phyloP scores from a whole-genome alignment of 106 monocot species.

The Dendrobium nobile region DNA sequence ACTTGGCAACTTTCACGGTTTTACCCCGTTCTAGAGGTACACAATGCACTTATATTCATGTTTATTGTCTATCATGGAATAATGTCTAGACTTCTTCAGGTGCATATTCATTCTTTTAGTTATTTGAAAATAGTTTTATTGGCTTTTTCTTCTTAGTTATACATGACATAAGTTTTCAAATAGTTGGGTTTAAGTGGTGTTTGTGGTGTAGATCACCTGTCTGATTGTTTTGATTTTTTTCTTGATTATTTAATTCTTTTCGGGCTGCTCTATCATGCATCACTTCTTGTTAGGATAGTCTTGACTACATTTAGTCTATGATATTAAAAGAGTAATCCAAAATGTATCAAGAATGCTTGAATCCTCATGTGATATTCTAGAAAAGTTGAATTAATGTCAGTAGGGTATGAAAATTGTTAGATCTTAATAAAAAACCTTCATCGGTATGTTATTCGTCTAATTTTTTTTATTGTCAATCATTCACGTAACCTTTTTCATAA shows the following conservation, averaged over 20 bases:
- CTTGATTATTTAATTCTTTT: background rate
- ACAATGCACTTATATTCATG: background rate
- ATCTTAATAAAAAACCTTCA: background rate
- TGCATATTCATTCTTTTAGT: background rate
- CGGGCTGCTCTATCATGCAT: background rate
- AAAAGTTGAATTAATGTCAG: too few relatives aligned
- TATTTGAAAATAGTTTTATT: background rate
- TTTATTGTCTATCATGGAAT: conserved; percentile 3
- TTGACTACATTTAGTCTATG: too few relatives aligned
- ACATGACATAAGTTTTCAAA: background rate
- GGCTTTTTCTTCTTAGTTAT: background rate
- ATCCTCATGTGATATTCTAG: too few relatives aligned
- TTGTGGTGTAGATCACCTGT: too few relatives aligned
- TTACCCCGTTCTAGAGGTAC: conserved; percentile 96
- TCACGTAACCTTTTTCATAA: background rate
- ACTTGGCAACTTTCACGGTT: conserved; percentile 82
- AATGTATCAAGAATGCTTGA: too few relatives aligned
- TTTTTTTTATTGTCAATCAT: background rate
- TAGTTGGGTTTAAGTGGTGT: background rate
- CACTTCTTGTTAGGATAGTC: background rate
- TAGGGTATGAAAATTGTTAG: too few relatives aligned
- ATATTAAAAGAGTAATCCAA: too few relatives aligned
- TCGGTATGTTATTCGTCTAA: background rate
- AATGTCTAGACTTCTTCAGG: background rate
- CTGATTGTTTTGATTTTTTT: background rate